A percentile compares a stretch with the other conserved stretches of the same genome.
These are phyloP conservation scores for Venturia effusa DNA, from an alignment of 2,329 filamentous ascomycete genomes.

Conservation along the genomic window DNA sequence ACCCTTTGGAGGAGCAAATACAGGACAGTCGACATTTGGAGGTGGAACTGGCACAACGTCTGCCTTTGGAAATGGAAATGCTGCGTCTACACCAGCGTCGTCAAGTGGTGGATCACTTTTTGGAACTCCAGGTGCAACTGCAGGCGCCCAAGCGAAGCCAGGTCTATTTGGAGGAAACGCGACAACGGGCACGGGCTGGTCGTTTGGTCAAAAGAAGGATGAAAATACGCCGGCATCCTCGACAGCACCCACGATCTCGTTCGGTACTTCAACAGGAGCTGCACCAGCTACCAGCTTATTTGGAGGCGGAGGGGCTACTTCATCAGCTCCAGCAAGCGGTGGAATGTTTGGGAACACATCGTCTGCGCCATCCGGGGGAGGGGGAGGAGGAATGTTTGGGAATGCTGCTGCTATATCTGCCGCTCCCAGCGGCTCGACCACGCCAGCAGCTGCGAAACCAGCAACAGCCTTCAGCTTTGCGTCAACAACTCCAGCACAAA, in stretches of 20 bases:
- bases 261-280: conserved; percentile 6
- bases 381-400: conserved; percentile 1
- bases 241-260: neutral
- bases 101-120: neutral
- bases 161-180: neutral
- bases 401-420: neutral
- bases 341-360: conserved; percentile 1
- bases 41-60: neutral
- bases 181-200: neutral
- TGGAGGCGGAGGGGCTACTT: conserved; percentile 2
- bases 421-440: conserved; percentile 4
- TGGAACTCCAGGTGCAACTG: conserved; percentile 1
- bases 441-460: conserved; percentile 7
- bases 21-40: neutral
- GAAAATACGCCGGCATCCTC: conserved; percentile 1
- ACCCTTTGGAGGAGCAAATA: conserved; percentile 4
- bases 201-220: neutral
- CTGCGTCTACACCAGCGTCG: conserved; percentile 1
- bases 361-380: neutral
- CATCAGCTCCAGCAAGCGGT: neutral
- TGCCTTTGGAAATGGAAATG: neutral
- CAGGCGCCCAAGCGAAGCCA: conserved; percentile 1
- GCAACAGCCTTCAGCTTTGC: conserved; percentile 8
- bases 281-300: conserved; percentile 4
- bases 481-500: conserved; percentile 11